Base-by-base conservation (phyloP, 768 basidiomycete genomes). In the Glaciozyma martinii region DNA sequence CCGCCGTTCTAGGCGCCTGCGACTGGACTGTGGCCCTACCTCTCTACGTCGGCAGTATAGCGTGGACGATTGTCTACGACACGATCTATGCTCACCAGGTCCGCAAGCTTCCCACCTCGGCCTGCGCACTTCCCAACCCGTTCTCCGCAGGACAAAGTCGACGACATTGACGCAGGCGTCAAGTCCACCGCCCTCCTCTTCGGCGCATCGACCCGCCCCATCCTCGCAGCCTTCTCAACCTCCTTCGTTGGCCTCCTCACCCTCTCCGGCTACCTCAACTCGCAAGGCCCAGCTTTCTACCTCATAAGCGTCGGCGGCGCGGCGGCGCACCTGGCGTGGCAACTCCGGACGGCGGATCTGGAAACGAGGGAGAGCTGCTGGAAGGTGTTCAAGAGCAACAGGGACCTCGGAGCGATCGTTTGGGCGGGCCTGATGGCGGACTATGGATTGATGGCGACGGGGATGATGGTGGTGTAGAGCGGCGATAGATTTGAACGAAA, bases 51-150 rank as follows among this genome's bases (percentile, higher is more conserved):
- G 90, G 93, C 12, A 89, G 90, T 29, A 78, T 92, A 32, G 84
- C 85, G 72, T 98, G 93, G 92, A 93, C 93, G 56, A 82, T 99
- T 52, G 89, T 95, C 2, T 99, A 98, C 74, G 95, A 99, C 72
- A 94, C 87, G 56, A 91, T 98, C 70, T 98, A 98, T 73, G 95
- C 95, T 4, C 95, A 99, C 76, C 94, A 97, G 80, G 90, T 88
- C 66, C 37, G 78, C 40, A 42, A 43, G 37, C 59, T 21, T 47
- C 40, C 19, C 27, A 19, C 33, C 62, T 53, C 57, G 15, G 25
- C 53, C 25, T 25, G 2, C 25, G 43, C 33, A n/a, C 44, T n/a
- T 53, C n/a, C 13, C 9, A 65, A 16, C 63, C 54, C 33, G 16
- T 33, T 30, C 55, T 44, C 7, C 30, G 15, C 75, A 95, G 88